These are phyloP conservation scores for Colletotrichum sp. DNA, from an alignment of 2,329 filamentous ascomycete genomes.

Conservation along the genomic window DNA sequence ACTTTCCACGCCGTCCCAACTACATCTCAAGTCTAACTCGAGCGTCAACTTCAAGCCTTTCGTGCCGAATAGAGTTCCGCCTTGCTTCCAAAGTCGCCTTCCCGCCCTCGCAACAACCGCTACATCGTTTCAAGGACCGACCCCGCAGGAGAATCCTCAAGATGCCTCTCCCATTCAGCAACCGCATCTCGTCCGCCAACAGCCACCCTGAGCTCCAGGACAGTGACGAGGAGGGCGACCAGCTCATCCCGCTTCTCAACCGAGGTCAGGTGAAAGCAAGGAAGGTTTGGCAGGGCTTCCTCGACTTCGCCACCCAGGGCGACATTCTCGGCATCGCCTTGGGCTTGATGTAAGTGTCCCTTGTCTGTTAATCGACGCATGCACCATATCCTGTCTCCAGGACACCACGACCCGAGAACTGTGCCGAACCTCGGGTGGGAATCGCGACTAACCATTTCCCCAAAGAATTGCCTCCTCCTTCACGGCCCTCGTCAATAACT, in stretches of 20 bases:
- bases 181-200: slow-evolving; percentile 7
- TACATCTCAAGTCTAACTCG: not conserved
- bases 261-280: slow-evolving; percentile 51
- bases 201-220: slow-evolving; percentile 31
- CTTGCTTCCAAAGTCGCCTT: not conserved
- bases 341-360: slow-evolving; percentile 66
- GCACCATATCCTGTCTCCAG: not conserved
- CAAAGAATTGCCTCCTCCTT: slow-evolving; percentile 71
- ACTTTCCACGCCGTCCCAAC: not conserved
- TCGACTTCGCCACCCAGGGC: slow-evolving; percentile 75
- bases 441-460: slow-evolving; percentile 6
- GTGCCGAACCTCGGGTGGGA: not conserved
- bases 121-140: not conserved
- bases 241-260: slow-evolving; percentile 42
- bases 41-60: not conserved
- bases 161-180: slow-evolving; percentile 8
- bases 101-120: not conserved
- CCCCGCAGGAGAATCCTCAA: not conserved
- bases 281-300: slow-evolving; percentile 65
- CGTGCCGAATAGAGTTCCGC: not conserved
- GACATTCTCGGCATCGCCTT: slow-evolving; percentile 79
- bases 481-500: slow-evolving; percentile 72
- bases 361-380: not conserved
- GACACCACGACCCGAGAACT: not conserved
- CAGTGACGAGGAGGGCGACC: slow-evolving; percentile 37